Base-by-base conservation (phyloP, 2,329 filamentous ascomycete species). In the Colletotrichum tropicale region DNA sequence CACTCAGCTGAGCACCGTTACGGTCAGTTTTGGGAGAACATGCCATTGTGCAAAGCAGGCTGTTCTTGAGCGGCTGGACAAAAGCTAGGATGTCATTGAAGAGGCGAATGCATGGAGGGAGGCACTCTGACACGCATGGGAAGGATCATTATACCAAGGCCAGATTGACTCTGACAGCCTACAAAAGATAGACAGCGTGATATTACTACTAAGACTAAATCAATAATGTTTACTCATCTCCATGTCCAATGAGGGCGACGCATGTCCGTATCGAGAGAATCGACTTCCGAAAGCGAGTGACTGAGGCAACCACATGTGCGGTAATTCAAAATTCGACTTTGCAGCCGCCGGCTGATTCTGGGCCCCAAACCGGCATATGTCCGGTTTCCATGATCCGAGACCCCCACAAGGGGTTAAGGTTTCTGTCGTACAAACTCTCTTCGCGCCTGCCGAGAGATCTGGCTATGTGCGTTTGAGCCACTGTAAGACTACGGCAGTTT, bases 21-120 rank as follows among this genome's bases (percentile, higher is more conserved):
- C 36, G 15, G 2, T 3, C 15, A 38, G 15, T 38, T 38, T 18
- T 0, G 8, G 3, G 36, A 38, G 36, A 18, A 4, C 3, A 16
- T 9, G 36, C 15, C 5, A 38, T 18, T 2, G 2, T 38, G 2
- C 8, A 38, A 9, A 38, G 0, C 15, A 38, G 36, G 15, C 36
- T 38, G 36, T 15, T 38, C 4, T 18, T 38, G 15, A 38, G 15
- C 36, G 36, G 2, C 43, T 21, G 43, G 10, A 21, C n/a, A 21
- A 7, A 8, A 21, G 2, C 0, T 4, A 10, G 10, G 18, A 48
- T 48, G 9, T 7, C n/a, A 0, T 48, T 6, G 1, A 48, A 1
- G 43, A 13, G 43, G 2, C 8, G 18, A 48, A 12, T 2, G 4
- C 38, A 21, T 4, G 38, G 38, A 48, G 9, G 9, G 4, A 21